Base-by-base conservation (phyloP, 768 basidiomycete genomes). In the Rhodosporidiobolus odoratus region DNA sequence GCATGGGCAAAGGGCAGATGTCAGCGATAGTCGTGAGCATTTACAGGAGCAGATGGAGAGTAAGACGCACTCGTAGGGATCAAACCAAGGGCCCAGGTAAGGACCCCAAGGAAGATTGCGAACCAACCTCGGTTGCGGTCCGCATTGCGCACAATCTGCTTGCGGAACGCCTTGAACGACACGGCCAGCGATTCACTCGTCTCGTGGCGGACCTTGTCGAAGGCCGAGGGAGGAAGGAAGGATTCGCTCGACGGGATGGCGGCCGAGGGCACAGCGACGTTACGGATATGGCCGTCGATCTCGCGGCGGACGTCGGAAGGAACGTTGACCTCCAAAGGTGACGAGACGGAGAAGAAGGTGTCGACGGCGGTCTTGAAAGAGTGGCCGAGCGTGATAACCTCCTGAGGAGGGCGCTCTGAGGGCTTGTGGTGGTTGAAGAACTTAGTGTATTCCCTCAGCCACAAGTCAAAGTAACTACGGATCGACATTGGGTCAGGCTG, bases 251-350 rank as follows among this genome's bases (percentile, higher is more conserved):
- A 40, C 0, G 70, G 61, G 1, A 40, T 5, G 6, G 65, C 64
- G 17, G 47, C 65, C 25, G 70, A 38, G 2, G 65, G 32, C 25
- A 34, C 48, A 7, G 23, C 41, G 52, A 60, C 62, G 9, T 40
- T 25, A 2, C 13, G 43, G 58, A 72, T 68, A 45, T 35, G 62
- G 8, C 50, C 32, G 52, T 72, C 71, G 58, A 72, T 38, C 8
- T 67, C 62, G 40, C 71, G 65, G 30, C 71, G 62, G 23, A 72
- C 41, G 62, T 72, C 71, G 58, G 71, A 68, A 12, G 71, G 71
- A 19, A 72, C 65, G 66, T 72, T 72, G 58, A 72, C 37, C 63
- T 72, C 71, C 37, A 72, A 66, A 9, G 71, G 71, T 25, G 62
- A 65, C 19, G 62, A 27, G 8, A 45, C 19, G 6, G 66, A 41